These are phyloP conservation scores for Saccharomyces pastorianus DNA, from an alignment of 1,139 yeast species.

Conservation along the genomic window DNA sequence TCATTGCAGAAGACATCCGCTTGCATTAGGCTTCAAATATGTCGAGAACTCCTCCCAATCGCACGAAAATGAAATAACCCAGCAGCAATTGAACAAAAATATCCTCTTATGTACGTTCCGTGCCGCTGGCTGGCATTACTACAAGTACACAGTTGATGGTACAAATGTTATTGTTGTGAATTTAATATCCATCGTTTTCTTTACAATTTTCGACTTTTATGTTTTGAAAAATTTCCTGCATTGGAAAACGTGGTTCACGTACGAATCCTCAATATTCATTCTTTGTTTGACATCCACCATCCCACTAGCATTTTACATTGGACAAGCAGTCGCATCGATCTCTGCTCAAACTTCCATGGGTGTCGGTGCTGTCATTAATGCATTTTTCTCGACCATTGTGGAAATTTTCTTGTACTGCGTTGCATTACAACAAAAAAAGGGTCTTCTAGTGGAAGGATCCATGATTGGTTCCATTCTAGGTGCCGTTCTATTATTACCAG, in stretches of 20 bases:
- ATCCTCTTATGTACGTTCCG: slow-evolving; percentile 77
- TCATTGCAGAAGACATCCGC: slow-evolving; percentile 84
- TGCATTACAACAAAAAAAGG: slow-evolving; percentile 79
- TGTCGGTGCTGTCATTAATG: slow-evolving; percentile 97
- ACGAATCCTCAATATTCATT: slow-evolving; percentile 51
- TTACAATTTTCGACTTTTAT: slow-evolving; percentile 75
- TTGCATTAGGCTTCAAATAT: slow-evolving; percentile 43
- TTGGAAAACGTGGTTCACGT: slow-evolving; percentile 46
- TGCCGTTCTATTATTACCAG: slow-evolving; percentile 85
- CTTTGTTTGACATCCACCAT: slow-evolving; percentile 77
- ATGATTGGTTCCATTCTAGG: slow-evolving; percentile 91
- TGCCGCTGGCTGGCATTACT: slow-evolving; percentile 85
- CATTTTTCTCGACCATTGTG: slow-evolving; percentile 92
- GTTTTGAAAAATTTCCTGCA: slow-evolving; percentile 47
- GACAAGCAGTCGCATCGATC: slow-evolving; percentile 97
- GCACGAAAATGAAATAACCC: slow-evolving; percentile 8
- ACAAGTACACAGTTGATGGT: slow-evolving; percentile 93
- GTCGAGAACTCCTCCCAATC: slow-evolving; percentile 22
- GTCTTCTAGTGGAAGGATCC: slow-evolving; percentile 92
- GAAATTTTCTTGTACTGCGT: slow-evolving; percentile 90
- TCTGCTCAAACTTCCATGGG: slow-evolving; percentile 99
- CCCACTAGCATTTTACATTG: slow-evolving; percentile 93
- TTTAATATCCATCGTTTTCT: slow-evolving; percentile 66
- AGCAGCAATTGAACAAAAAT: slow-evolving; percentile 27
- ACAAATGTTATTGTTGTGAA: slow-evolving; percentile 90